A percentile compares a stretch with the other conserved stretches of the same genome.
These are phyloP conservation scores for Elsinoe arachidis DNA, from an alignment of 2,329 filamentous ascomycete genomes.

Conservation along the genomic window DNA sequence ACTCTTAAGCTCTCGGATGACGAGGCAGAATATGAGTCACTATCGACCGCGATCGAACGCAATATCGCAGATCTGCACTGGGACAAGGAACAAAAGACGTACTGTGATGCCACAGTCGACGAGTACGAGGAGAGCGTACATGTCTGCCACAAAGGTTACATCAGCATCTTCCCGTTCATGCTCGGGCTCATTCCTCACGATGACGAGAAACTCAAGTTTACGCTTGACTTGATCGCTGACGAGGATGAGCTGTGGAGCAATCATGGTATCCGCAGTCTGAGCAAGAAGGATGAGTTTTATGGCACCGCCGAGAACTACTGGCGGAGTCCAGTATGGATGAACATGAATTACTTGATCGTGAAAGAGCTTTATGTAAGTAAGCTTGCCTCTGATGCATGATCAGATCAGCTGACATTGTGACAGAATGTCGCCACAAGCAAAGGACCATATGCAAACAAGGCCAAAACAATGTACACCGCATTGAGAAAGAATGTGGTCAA, in stretches of 20 bases:
- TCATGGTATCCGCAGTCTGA: slow-evolving; percentile 82
- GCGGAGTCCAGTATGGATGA: slow-evolving; percentile 90
- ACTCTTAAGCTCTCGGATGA: slow-evolving; percentile 71
- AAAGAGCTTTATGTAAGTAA: slow-evolving; percentile 66
- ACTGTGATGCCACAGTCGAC: slow-evolving; percentile 92
- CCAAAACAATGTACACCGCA: slow-evolving; percentile 63
- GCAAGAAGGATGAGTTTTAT: slow-evolving; percentile 72
- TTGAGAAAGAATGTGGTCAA: slow-evolving; percentile 78
- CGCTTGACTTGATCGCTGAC: slow-evolving; percentile 70
- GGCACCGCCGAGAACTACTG: slow-evolving; percentile 95
- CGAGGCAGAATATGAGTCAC: slow-evolving; percentile 59
- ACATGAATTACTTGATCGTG: slow-evolving; percentile 85
- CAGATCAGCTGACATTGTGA: background rate
- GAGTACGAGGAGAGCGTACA: slow-evolving; percentile 84
- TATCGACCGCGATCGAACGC: slow-evolving; percentile 65
- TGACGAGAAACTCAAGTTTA: slow-evolving; percentile 62
- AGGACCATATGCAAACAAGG: slow-evolving; percentile 61
- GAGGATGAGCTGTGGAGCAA: slow-evolving; percentile 83
- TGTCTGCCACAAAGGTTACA: slow-evolving; percentile 94
- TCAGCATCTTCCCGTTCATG: slow-evolving; percentile 87
- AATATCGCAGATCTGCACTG: slow-evolving; percentile 94
- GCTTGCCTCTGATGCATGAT: background rate
- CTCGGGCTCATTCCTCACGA: slow-evolving; percentile 68
- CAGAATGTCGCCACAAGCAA: slow-evolving; percentile 55
- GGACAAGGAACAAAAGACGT: slow-evolving; percentile 70